A percentile compares a stretch with the other conserved stretches of the same genome.
Evolutionary conservation across 768 basidiomycete genomes (phyloP).

Genomic region (Mycena crocata): DNA sequence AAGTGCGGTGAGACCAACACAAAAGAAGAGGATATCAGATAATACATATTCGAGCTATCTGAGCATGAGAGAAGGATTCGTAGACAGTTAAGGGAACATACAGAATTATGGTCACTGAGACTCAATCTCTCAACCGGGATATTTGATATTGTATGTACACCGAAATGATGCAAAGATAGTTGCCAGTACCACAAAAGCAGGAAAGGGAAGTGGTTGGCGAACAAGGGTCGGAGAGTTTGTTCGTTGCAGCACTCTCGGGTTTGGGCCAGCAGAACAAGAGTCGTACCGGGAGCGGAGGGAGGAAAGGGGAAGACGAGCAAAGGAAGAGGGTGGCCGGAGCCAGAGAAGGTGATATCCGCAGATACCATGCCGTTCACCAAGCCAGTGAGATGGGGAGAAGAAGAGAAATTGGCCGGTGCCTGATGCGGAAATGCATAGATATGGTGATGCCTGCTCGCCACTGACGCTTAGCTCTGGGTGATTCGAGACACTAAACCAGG

Average conservation of each 20-base stretch:
- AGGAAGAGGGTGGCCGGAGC: constrained; percentile 17
- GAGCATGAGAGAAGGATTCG: background rate
- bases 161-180: constrained; percentile 12
- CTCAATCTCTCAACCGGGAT: constrained; percentile 17
- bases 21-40: constrained; percentile 74
- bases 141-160: constrained; percentile 27
- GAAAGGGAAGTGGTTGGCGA: constrained; percentile 19
- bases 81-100: background rate
- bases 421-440: no score
- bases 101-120: constrained; percentile 26
- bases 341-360: constrained; percentile 5
- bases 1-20: constrained; percentile 73
- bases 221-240: background rate
- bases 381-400: background rate
- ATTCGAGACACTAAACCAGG: no score
- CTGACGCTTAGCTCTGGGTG: no score
- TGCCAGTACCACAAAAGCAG: constrained; percentile 30
- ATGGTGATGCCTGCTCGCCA: no score
- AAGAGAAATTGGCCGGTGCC: background rate
- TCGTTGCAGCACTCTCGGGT: constrained; percentile 20
- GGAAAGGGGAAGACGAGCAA: background rate
- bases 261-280: constrained; percentile 28
- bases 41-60: constrained; percentile 67
- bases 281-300: constrained; percentile 12
- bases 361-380: constrained; percentile 5